These are phyloP conservation scores for Saccharomyces pastorianus DNA, from an alignment of 1,139 yeast species.

Conservation along the genomic window DNA sequence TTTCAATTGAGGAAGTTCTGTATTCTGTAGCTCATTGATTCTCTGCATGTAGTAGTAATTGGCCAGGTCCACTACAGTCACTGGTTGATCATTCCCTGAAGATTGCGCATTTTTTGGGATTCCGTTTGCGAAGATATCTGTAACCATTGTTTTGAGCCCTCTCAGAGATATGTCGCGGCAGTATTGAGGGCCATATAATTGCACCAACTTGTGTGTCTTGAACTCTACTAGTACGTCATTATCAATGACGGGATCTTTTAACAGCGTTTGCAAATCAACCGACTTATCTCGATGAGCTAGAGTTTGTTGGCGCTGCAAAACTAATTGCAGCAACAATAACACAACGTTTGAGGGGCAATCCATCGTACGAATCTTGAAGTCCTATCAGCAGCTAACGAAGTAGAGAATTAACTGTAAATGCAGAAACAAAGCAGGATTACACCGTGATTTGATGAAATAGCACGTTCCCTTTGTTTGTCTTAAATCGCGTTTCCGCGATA, in stretches of 20 bases:
- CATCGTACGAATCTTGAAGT: background rate
- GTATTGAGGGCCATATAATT: conserved; percentile 22
- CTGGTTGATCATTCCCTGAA: conserved; percentile 5
- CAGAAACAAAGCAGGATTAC: background rate
- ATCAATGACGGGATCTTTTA: conserved; percentile 26
- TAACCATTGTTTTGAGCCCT: conserved; percentile 17
- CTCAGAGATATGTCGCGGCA: conserved; percentile 14
- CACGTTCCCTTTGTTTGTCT: background rate
- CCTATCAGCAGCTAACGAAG: background rate
- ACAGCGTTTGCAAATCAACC: conserved; percentile 12
- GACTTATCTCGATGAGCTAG: conserved; percentile 18
- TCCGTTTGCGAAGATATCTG: conserved; percentile 18
- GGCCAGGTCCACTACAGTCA: conserved; percentile 23
- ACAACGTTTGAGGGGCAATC: conserved; percentile 20
- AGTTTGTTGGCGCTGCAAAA: conserved; percentile 25
- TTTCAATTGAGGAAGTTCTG: conserved; percentile 20
- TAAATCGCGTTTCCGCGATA: background rate
- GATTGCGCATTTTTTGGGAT: conserved; percentile 6
- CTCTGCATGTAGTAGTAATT: conserved; percentile 24
- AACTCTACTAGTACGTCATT: conserved; percentile 17
- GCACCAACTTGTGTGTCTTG: conserved; percentile 19
- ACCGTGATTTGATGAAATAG: background rate
- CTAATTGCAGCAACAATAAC: conserved; percentile 24
- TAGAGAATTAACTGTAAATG: background rate
- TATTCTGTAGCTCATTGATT: conserved; percentile 18